These are phyloP conservation scores for Metschnikowia colocasiae DNA, from an alignment of 805 yeast species.

Conservation along the genomic window DNA sequence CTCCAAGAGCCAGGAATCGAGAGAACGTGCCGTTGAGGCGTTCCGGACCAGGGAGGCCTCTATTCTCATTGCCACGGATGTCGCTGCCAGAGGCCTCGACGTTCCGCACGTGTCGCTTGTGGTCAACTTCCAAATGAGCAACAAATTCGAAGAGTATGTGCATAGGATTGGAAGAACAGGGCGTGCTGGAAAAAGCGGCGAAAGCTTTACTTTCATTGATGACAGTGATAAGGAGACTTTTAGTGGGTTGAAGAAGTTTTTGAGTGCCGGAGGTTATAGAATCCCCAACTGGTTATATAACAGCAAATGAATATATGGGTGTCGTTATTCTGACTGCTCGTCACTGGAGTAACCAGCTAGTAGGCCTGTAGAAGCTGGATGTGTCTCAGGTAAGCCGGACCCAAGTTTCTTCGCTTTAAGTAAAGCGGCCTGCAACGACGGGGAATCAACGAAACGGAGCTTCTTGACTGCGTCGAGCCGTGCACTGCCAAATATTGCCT, in stretches of 20 bases:
- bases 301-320: background rate
- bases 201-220: constrained; percentile 68
- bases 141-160: constrained; percentile 73
- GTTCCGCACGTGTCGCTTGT: constrained; percentile 84
- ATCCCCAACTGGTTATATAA: constrained; percentile 27
- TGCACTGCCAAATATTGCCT: background rate
- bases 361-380: background rate
- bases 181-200: constrained; percentile 82
- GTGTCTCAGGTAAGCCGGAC: background rate
- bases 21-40: constrained; percentile 71
- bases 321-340: constrained; percentile 17
- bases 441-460: background rate
- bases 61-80: constrained; percentile 85
- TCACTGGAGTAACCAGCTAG: constrained; percentile 31
- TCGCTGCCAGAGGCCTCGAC: constrained; percentile 95
- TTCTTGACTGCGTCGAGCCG: background rate
- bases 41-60: constrained; percentile 55
- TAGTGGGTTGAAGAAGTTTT: constrained; percentile 47
- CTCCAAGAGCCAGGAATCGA: constrained; percentile 74
- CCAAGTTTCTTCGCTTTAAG: background rate
- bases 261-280: constrained; percentile 33
- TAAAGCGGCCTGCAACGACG: background rate
- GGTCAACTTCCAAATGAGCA: constrained; percentile 80
- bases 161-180: constrained; percentile 98
- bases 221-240: constrained; percentile 53